Percentiles rank a stretch among this genome's conserved stretches.
Evolutionary conservation across 179 eudicot species (phyloP).

Genomic region (Patellifolia procumbens): DNA sequence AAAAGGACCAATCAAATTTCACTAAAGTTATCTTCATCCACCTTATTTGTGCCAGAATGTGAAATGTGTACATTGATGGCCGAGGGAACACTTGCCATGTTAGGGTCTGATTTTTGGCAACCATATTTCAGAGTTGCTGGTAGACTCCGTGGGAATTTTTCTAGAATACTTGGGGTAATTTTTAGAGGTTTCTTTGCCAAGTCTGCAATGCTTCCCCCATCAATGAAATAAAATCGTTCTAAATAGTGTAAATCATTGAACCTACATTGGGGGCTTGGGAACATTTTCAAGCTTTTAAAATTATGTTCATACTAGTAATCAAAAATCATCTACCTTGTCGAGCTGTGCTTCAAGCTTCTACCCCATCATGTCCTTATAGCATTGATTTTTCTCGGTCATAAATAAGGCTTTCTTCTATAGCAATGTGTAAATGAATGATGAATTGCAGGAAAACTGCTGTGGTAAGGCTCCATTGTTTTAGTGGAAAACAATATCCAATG

Average conservation of each 20-base stretch:
- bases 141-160: background rate
- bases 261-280: background rate
- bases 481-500: too few relatives aligned
- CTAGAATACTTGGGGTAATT: background rate
- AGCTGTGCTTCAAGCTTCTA: background rate
- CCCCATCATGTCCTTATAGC: background rate
- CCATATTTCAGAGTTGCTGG: background rate
- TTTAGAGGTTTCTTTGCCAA: background rate
- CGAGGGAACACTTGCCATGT: background rate
- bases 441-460: background rate
- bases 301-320: too few relatives aligned
- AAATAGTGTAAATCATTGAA: background rate
- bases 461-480: too few relatives aligned
- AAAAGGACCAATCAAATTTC: background rate
- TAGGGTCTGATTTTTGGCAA: background rate
- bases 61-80: background rate
- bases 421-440: background rate
- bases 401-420: background rate
- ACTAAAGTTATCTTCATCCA: background rate
- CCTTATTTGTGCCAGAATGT: background rate
- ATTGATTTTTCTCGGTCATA: conserved; percentile 1
- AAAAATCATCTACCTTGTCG: background rate
- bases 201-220: background rate
- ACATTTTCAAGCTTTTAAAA: background rate
- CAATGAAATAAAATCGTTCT: too few relatives aligned